These are phyloP conservation scores for Malus hybrid DNA, from an alignment of 331 rosid genomes.

Conservation along the genomic window DNA sequence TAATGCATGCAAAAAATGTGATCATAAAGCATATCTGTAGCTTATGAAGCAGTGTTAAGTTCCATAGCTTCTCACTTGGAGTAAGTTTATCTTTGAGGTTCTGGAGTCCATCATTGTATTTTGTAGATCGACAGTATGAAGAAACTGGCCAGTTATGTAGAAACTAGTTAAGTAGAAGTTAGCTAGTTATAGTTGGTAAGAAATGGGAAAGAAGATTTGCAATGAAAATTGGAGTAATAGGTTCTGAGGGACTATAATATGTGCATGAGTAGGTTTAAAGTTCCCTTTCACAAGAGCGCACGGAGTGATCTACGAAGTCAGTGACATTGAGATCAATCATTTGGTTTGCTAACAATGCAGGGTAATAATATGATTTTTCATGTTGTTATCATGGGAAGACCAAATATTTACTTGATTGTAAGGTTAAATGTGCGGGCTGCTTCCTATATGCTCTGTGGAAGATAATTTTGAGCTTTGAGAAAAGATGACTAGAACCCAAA, in stretches of 20 bases:
- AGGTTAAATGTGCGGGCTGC: neutral
- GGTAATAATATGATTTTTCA: neutral
- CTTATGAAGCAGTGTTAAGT: neutral
- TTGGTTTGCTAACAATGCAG: neutral
- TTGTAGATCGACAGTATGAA: neutral
- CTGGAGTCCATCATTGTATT: neutral
- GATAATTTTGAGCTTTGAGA: neutral
- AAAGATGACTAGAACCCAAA: neutral
- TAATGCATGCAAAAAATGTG: neutral
- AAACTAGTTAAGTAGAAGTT: neutral
- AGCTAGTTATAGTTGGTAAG: neutral
- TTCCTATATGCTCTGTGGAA: neutral
- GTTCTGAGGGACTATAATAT: neutral
- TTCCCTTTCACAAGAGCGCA: neutral
- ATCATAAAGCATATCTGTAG: neutral
- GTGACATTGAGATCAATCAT: neutral
- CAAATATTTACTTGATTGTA: neutral
- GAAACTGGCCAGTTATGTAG: neutral
- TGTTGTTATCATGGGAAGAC: neutral
- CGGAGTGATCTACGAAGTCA: neutral
- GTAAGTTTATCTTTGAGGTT: neutral
- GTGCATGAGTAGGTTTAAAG: neutral
- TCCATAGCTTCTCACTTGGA: neutral
- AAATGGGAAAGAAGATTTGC: neutral
- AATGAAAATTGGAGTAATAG: neutral